Base-by-base conservation (phyloP, 2,329 filamentous ascomycete genomes). In the Sporothrix pseudoabietina region DNA sequence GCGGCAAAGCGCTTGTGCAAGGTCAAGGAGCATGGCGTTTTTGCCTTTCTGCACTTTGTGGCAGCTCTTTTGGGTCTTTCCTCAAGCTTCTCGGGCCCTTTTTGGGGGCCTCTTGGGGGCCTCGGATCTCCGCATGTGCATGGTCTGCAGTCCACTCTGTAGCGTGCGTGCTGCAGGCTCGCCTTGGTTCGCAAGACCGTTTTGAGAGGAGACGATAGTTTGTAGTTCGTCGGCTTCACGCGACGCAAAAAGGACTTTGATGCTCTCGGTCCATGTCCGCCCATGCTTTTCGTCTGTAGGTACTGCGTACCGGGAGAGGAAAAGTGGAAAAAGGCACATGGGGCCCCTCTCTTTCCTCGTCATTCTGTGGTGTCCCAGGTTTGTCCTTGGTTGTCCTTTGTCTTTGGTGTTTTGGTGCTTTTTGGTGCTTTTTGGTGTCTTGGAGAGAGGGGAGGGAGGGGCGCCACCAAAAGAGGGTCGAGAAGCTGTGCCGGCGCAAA, bases 281-380 rank as follows among this genome's bases (percentile, higher is more conserved):
- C 44, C 44, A 44, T 22, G 55, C 12, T 30, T 35, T 59, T 16
- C 1, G 39, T 39, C n/a, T 26, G 26, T 26, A 26, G 26, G 26
- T 26, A 26, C 61, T 66, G 22, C 61, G 16, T 59, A 41, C 59
- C 59, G n/a, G 35, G 9, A 41, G 26, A 41, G 39, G n/a, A 65
- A 65, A 66, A 66, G 61, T 47, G 39, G 61, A 47, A 26, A 47
- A 65, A 65, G 39, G 30, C 39, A 65, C 59, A 65, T 65, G 59
- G n/a, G 61, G 39, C 39, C 61, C 61, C 61, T 47, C 61, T 65
- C 22, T 12, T 26, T 55, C 10, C 26, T 26, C 1, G 47, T 52
- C 14, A 6, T n/a, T n/a, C 26, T 26, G 26, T 16, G 14, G 19
- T 16, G 19, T 52, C 47, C n/a, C n/a, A 22, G 16, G 52, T 30